Evolutionary conservation across 169 alveolate genomes (phyloP), one percentile per base, ranked within the genome.

Genomic region (Eimeria zaria): DNA sequence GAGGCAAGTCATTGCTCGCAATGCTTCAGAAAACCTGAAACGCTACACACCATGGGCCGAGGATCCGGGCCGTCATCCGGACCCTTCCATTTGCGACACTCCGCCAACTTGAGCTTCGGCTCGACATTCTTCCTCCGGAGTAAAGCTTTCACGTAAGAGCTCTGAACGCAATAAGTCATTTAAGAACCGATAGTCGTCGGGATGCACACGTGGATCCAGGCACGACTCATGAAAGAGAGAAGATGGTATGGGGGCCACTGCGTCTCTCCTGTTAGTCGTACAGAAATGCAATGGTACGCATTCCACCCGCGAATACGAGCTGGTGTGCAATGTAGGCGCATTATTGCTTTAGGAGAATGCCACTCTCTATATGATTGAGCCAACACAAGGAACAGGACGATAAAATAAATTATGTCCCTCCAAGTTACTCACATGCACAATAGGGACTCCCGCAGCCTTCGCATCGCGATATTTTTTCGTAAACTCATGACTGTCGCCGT

Each of bases 381-480:
- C 81, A 71, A 36, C 48, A 20, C 53, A 16, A 71, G 81, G 53
- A 16, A 6, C 12, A 39, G 2, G n/a, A 36, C 6, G n/a, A 71
- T 71, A 5, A 39, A 36, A 5, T 18, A 71, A 16, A 16, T 0
- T 20, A 2, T 33, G 81, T 16, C 22, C 7, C 46, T 41, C 30
- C 39, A 83, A 36, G 53, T 62, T 30, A 46, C 95, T 51, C 88
- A 92, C 96, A 46, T 84, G 96, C 87, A 92, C 73, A 58, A 92
- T 92, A 22, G 96, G 91, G 58, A 92, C 92, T 30, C 96, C 96
- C 20, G 96, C 96, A 22, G 78, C 74, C 33, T 92, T 78, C 60
- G 96, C 96, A 80, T 92, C 96, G 51, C 96, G 91, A 60, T 80
- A 92, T 11, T 84, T 83, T 67, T 92, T 83, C 62, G 96, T 76